Evolutionary conservation across 352 stramenopile species (phyloP).

Genomic region (Phytophthora idaei): DNA sequence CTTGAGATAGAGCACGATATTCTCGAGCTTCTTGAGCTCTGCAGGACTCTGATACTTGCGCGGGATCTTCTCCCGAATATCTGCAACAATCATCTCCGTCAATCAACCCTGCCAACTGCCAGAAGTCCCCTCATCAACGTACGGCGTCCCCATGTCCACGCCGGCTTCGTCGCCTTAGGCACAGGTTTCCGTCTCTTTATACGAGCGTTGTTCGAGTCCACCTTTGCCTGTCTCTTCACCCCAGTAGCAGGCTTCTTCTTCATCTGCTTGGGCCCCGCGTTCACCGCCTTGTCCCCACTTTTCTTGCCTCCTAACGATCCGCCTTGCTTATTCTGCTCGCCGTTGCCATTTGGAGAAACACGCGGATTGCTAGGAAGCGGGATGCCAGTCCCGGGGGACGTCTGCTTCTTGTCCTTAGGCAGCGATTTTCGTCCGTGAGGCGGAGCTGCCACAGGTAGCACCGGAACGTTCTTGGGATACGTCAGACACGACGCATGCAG

Average conservation of each 20-base stretch:
- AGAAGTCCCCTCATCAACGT: slow-evolving; percentile 19
- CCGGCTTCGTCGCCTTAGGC: slow-evolving; percentile 39
- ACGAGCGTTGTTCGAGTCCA: slow-evolving; percentile 17
- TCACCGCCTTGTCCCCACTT: slow-evolving; percentile 8
- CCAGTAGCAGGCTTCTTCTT: slow-evolving; percentile 9
- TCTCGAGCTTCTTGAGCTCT: slow-evolving; percentile 88
- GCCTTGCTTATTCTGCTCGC: slow-evolving; percentile 1
- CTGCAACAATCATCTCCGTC: slow-evolving; percentile 30
- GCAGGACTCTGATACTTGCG: slow-evolving; percentile 82
- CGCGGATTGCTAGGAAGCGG: slow-evolving; percentile 33
- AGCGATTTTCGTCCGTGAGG: slow-evolving; percentile 23
- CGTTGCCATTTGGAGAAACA: slow-evolving; percentile 11
- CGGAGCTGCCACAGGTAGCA: slow-evolving; percentile 1
- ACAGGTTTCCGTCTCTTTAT: slow-evolving; percentile 36
- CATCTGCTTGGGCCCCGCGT: slow-evolving; percentile 3
- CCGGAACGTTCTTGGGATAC: slow-evolving; percentile 47
- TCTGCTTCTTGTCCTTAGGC: slow-evolving; percentile 21
- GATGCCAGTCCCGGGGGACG: slow-evolving; percentile 41
- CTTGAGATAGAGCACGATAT: slow-evolving; percentile 87
- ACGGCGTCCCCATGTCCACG: slow-evolving; percentile 87
- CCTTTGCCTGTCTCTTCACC: slow-evolving; percentile 33
- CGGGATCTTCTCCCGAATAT: slow-evolving; percentile 77
- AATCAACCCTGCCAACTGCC: slow-evolving; percentile 1
- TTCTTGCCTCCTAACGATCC: slow-evolving; percentile 4
- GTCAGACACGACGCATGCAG: slow-evolving; percentile 78